Percentiles rank a stretch among this genome's conserved stretches.
Evolutionary conservation across 345 rosid genomes (phyloP).

Genomic region (Nasturtium officinale): DNA sequence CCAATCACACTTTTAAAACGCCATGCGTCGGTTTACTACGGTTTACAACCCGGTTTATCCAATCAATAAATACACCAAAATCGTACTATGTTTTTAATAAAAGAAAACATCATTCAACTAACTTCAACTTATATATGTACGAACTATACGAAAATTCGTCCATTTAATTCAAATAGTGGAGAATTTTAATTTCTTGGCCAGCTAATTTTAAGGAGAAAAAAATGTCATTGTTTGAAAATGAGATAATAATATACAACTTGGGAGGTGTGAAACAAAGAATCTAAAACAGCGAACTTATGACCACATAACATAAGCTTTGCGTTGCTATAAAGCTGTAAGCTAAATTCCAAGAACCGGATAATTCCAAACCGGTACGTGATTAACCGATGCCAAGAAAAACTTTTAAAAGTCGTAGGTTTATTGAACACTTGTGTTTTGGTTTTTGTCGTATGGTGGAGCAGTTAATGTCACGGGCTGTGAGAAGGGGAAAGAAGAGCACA

Average conservation of each 20-base stretch:
- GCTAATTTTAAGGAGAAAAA: background rate
- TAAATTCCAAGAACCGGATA: constrained; percentile 34
- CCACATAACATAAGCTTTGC: constrained; percentile 29
- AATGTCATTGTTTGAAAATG: constrained; percentile 6
- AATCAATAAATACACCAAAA: constrained; percentile 7
- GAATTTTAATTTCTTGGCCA: background rate
- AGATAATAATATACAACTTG: background rate
- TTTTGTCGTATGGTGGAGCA: constrained; percentile 28
- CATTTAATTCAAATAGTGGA: background rate
- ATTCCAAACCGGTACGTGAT: constrained; percentile 31
- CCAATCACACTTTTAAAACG: constrained; percentile 38
- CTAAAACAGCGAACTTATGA: constrained; percentile 20
- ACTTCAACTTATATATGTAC: background rate
- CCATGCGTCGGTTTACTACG: constrained; percentile 35
- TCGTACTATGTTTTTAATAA: constrained; percentile 5
- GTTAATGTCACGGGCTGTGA: constrained; percentile 39
- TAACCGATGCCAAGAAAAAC: constrained; percentile 14
- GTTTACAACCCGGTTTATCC: background rate
- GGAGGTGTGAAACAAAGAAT: constrained; percentile 23
- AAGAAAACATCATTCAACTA: constrained; percentile 14
- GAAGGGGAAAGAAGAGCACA: constrained; percentile 40
- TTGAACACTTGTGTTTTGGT: constrained; percentile 20
- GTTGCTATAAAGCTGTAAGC: constrained; percentile 6
- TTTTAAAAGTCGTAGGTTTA: constrained; percentile 24
- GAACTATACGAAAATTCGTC: background rate